Percentiles rank a stretch among this genome's conserved stretches.
phyloP scores from a whole-genome alignment of 192 early-diverging fungal genomes.

The Backusella liffmaniae region DNA sequence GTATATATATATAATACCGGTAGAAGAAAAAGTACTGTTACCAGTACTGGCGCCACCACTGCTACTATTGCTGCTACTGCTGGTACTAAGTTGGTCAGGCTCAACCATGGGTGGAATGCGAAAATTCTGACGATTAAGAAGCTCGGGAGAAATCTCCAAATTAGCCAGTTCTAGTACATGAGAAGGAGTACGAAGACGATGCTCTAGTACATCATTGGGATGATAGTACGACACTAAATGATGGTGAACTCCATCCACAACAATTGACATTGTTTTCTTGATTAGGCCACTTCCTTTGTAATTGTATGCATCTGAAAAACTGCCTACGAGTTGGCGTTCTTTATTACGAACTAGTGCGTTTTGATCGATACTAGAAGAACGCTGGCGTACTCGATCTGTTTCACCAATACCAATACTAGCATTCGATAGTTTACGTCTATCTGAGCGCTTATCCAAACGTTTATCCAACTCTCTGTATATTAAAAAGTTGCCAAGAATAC shows the following conservation, averaged over 20 bases:
- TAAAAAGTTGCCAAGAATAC: slow-evolving; percentile 77
- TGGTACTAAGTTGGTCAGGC: not conserved
- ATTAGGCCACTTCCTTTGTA: slow-evolving; percentile 65
- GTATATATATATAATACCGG: not conserved
- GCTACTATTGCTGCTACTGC: not conserved
- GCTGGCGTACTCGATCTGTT: not conserved
- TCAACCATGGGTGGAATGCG: slow-evolving; percentile 38
- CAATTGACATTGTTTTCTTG: slow-evolving; percentile 77
- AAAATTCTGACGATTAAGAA: slow-evolving; percentile 54
- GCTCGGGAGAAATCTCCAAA: slow-evolving; percentile 54
- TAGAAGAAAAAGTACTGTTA: not conserved
- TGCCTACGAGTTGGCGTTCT: slow-evolving; percentile 52
- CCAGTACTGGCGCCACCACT: not conserved
- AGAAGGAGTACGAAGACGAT: slow-evolving; percentile 51
- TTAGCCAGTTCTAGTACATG: slow-evolving; percentile 41
- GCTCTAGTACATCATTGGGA: slow-evolving; percentile 55
- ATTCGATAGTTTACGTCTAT: not conserved
- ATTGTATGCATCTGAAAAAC: slow-evolving; percentile 48
- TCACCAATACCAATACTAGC: not conserved
- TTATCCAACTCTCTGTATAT: slow-evolving; percentile 73
- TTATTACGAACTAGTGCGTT: slow-evolving; percentile 27
- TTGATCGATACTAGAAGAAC: not conserved
- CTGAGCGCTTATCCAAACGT: not conserved
- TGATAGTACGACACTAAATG: slow-evolving; percentile 57
- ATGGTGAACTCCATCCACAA: slow-evolving; percentile 60